A percentile compares a stretch with the other conserved stretches of the same genome.
Conservation (phyloP, 106 monocot genomes). For the Xerophyta viscosa region DNA sequence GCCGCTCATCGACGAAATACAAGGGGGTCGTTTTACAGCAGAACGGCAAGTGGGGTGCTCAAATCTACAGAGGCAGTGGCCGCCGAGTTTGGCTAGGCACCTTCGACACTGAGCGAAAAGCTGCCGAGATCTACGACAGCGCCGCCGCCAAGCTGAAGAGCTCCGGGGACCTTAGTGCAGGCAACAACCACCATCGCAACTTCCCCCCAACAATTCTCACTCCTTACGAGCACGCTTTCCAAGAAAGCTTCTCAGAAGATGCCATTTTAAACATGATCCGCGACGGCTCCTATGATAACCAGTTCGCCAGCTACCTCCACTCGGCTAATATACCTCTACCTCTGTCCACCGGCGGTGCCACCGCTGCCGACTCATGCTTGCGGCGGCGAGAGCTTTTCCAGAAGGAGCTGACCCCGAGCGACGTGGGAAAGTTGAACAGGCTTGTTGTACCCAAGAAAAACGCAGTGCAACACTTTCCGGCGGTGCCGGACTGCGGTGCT, state of each 20-base stretch:
- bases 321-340: neutral
- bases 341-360: neutral
- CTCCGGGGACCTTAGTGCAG: neutral
- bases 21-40: conserved; percentile 33
- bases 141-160: conserved; percentile 22
- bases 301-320: conserved; percentile 4
- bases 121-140: conserved; percentile 24
- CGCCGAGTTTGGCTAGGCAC: conserved; percentile 27
- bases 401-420: conserved; percentile 62
- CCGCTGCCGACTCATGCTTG: neutral
- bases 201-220: conserved; percentile 10
- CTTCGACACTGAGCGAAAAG: conserved; percentile 19
- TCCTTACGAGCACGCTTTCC: conserved; percentile 13
- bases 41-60: conserved; percentile 34
- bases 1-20: conserved; percentile 2
- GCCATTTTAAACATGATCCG: conserved; percentile 23
- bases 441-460: conserved; percentile 61
- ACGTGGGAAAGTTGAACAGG: conserved; percentile 60
- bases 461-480: conserved; percentile 35
- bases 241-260: conserved; percentile 14
- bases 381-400: conserved; percentile 22
- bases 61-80: conserved; percentile 18
- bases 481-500: conserved; percentile 14
- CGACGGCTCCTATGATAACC: conserved; percentile 15
- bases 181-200: conserved; percentile 17